Percentiles rank a stretch among this genome's conserved stretches.
phyloP scores from a whole-genome alignment of 2,329 filamentous ascomycete species.

The Penicillium polonicum region DNA sequence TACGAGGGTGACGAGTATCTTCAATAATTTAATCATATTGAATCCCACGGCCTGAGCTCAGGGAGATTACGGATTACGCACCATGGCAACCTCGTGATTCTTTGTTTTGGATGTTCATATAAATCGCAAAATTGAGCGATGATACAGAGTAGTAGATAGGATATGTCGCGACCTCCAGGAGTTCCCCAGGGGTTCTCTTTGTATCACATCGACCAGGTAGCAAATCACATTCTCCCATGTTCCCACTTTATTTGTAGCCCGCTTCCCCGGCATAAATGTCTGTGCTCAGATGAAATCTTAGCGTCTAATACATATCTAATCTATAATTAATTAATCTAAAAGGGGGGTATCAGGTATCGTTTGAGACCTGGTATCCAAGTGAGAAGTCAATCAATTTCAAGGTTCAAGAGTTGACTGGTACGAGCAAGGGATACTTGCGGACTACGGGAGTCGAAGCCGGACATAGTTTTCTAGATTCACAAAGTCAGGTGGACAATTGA shows the following conservation, averaged over 20 bases:
- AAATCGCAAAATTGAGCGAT: conserved; percentile 5
- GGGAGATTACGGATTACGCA: background rate
- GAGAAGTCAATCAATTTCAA: background rate
- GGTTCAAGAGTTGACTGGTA: conserved; percentile 9
- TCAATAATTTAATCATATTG: background rate
- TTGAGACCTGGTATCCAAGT: conserved; percentile 6
- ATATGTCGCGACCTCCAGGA: background rate
- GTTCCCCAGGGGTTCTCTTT: conserved; percentile 1
- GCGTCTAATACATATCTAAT: conserved; percentile 1
- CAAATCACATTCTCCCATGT: conserved; percentile 21
- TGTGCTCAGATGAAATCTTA: conserved; percentile 9
- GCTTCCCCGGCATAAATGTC: conserved; percentile 11
- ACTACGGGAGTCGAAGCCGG: conserved; percentile 15
- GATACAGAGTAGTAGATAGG: background rate
- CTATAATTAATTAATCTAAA: background rate
- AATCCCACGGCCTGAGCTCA: background rate
- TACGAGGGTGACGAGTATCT: background rate
- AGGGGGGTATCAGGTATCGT: background rate
- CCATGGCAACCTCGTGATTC: background rate
- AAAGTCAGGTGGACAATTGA: conserved; percentile 20
- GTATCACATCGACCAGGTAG: conserved; percentile 7
- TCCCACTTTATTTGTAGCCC: conserved; percentile 13
- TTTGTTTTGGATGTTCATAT: conserved; percentile 3
- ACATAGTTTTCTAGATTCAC: conserved; percentile 17
- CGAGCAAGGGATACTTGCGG: conserved; percentile 23